phyloP scores from a whole-genome alignment of 768 basidiomycete species.

The Tulasnella sp. region DNA sequence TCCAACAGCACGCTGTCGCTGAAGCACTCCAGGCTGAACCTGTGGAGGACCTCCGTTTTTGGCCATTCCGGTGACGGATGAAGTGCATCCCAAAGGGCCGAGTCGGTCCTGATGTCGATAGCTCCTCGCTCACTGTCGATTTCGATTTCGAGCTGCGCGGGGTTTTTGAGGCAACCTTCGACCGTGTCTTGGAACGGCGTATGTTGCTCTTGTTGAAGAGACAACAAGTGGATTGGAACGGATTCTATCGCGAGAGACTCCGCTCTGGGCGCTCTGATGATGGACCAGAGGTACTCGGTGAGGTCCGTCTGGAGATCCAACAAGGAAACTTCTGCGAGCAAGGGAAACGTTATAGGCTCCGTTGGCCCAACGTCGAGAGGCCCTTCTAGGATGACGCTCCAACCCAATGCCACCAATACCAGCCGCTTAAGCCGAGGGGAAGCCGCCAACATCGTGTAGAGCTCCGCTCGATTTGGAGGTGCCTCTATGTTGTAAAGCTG shows the following conservation, averaged over 20 bases:
- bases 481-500: background rate
- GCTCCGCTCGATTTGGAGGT: background rate
- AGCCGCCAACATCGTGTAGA: background rate
- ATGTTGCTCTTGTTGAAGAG: background rate
- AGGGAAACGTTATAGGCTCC: background rate
- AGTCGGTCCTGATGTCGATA: background rate
- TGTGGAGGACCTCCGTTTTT: background rate
- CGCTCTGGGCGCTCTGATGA: background rate
- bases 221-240: background rate
- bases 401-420: background rate
- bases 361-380: background rate
- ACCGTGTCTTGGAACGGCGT: background rate
- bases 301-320: background rate
- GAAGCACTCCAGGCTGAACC: background rate
- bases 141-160: background rate
- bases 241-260: background rate
- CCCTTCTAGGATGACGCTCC: background rate
- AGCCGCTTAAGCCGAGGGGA: background rate
- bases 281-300: background rate
- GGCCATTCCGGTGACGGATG: no score
- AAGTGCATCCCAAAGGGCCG: background rate
- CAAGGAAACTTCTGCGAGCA: background rate
- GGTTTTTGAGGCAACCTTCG: background rate
- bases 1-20: background rate
- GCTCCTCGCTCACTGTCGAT: background rate